phyloP scores from a whole-genome alignment of 306 rosid species.

The Ceratonia siliqua region DNA sequence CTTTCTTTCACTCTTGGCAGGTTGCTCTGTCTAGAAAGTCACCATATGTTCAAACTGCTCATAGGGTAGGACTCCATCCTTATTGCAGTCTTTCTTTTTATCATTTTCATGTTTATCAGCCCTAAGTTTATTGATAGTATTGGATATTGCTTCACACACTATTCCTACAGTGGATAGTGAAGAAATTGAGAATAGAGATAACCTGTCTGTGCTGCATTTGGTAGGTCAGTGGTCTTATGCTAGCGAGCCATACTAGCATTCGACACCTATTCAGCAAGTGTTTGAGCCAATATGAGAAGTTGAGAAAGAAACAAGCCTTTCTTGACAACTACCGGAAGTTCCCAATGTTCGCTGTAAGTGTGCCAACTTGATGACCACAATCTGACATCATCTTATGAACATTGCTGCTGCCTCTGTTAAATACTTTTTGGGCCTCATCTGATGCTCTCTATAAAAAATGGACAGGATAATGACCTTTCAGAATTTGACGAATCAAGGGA shows the following conservation, averaged over 20 bases:
- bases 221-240: slow-evolving; percentile 97
- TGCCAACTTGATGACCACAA: slow-evolving; percentile 15
- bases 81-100: not conserved
- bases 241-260: slow-evolving; percentile 95
- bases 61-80: slow-evolving; percentile 56
- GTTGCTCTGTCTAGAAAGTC: slow-evolving; percentile 97
- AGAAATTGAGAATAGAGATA: slow-evolving; percentile 12
- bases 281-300: slow-evolving; percentile 87
- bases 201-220: slow-evolving; percentile 36
- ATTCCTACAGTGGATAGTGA: not conserved
- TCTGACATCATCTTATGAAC: slow-evolving; percentile 8
- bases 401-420: slow-evolving; percentile 27
- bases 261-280: slow-evolving; percentile 96
- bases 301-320: slow-evolving; percentile 98
- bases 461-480: slow-evolving; percentile 96
- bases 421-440: slow-evolving; percentile 26
- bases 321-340: slow-evolving; percentile 93
- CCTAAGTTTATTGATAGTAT: slow-evolving; percentile 15
- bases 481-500: slow-evolving; percentile 99
- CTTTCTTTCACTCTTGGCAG: slow-evolving; percentile 39
- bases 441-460: slow-evolving; percentile 28
- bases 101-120: slow-evolving; percentile 1
- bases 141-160: not conserved
- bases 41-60: slow-evolving; percentile 95
- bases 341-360: slow-evolving; percentile 97